Conservation (phyloP, 2,329 filamentous ascomycete genomes). For the Fusarium mundagurra region DNA sequence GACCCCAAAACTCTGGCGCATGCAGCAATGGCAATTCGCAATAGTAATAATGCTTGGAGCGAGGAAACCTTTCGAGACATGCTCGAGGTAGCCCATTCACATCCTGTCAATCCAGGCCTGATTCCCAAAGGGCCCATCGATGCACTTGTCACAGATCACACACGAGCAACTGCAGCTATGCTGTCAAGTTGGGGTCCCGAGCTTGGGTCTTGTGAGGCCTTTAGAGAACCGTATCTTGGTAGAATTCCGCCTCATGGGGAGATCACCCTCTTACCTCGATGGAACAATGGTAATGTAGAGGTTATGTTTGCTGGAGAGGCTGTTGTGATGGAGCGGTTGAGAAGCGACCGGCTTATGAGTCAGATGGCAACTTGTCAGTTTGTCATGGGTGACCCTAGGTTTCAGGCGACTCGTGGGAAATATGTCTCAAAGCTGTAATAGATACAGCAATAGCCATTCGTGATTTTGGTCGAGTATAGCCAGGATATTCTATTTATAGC, state of each 20-base stretch:
- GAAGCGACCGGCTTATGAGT: background rate
- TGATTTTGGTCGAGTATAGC: rapidly evolving
- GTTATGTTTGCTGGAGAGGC: constrained; percentile 14
- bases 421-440: background rate
- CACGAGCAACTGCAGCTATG: background rate
- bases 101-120: constrained; percentile 1
- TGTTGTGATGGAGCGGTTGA: constrained; percentile 3
- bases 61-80: background rate
- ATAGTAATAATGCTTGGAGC: constrained; percentile 7
- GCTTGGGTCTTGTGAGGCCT: constrained; percentile 8
- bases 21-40: background rate
- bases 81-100: constrained; percentile 2
- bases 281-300: background rate
- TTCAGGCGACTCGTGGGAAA: background rate
- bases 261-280: constrained; percentile 5
- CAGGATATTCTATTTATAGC: background rate
- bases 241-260: constrained; percentile 3
- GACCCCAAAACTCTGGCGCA: background rate
- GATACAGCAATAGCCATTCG: background rate
- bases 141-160: constrained; percentile 3
- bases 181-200: constrained; percentile 13
- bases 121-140: constrained; percentile 7
- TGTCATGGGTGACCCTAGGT: background rate
- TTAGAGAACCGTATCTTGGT: constrained; percentile 12
- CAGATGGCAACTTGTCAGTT: constrained; percentile 10